A percentile compares a stretch with the other conserved stretches of the same genome.
These are phyloP conservation scores for Evernia prunastri DNA, from an alignment of 495 filamentous ascomycete species.

Conservation along the genomic window DNA sequence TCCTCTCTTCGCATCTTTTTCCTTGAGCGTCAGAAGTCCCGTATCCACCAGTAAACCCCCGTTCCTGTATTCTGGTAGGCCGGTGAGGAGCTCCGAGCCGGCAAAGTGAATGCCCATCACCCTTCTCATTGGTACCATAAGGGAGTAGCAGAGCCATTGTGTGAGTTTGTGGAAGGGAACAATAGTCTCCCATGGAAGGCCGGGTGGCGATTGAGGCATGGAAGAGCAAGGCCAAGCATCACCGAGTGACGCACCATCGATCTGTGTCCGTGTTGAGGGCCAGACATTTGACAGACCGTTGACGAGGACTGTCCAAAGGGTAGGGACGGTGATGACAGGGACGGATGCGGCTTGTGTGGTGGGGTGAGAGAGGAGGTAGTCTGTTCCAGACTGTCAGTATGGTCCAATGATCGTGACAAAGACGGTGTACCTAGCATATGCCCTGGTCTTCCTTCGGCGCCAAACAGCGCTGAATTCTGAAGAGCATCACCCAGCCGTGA, in stretches of 20 bases:
- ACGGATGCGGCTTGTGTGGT: slow-evolving; percentile 79
- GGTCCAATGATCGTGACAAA: slow-evolving; percentile 7
- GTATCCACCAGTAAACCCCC: slow-evolving; percentile 63
- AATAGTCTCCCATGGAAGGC: slow-evolving; percentile 83
- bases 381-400: slow-evolving; percentile 38
- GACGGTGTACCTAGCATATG: slow-evolving; percentile 79
- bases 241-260: slow-evolving; percentile 82
- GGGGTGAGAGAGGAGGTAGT: slow-evolving; percentile 88
- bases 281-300: slow-evolving; percentile 81
- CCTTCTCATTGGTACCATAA: slow-evolving; percentile 63
- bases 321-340: slow-evolving; percentile 83
- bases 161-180: slow-evolving; percentile 79
- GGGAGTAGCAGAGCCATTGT: slow-evolving; percentile 68
- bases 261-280: slow-evolving; percentile 80
- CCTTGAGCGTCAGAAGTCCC: slow-evolving; percentile 55
- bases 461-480: slow-evolving; percentile 78
- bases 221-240: slow-evolving; percentile 90
- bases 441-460: slow-evolving; percentile 75
- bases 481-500: slow-evolving; percentile 70
- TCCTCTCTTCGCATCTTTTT: slow-evolving; percentile 53
- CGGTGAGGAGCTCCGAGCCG: slow-evolving; percentile 57
- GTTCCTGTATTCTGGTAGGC: slow-evolving; percentile 64
- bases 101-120: slow-evolving; percentile 58
- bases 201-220: slow-evolving; percentile 66
- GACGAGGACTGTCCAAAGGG: slow-evolving; percentile 84